These are phyloP conservation scores for Hanseniaspora opuntiae DNA, from an alignment of 805 yeast genomes.

Conservation along the genomic window DNA sequence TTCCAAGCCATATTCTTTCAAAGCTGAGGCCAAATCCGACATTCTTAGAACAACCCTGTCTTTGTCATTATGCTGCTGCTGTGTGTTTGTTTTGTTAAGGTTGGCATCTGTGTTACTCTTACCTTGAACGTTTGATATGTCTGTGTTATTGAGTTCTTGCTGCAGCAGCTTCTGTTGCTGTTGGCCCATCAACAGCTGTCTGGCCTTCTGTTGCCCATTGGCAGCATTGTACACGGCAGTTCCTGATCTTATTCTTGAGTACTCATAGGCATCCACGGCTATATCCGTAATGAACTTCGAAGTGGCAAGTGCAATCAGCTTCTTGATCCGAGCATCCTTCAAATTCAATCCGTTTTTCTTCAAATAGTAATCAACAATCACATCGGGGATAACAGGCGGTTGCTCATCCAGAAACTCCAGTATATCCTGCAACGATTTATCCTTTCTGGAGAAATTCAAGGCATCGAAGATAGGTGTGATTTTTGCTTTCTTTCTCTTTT, in stretches of 20 bases:
- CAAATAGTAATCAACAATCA: conserved; percentile 84
- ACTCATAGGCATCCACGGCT: conserved; percentile 93
- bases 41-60: conserved; percentile 79
- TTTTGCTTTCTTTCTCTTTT: conserved; percentile 20
- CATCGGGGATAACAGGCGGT: conserved; percentile 93
- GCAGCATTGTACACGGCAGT: conserved; percentile 74
- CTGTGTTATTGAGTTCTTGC: conserved; percentile 21
- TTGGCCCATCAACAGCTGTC: conserved; percentile 60
- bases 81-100: conserved; percentile 18
- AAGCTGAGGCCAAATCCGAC: conserved; percentile 84
- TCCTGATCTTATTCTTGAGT: conserved; percentile 79
- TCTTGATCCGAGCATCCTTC: conserved; percentile 60
- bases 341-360: conserved; percentile 76
- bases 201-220: conserved; percentile 74
- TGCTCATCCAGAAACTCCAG: conserved; percentile 82
- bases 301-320: conserved; percentile 84
- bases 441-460: conserved; percentile 62
- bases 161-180: conserved; percentile 31
- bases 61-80: conserved; percentile 33
- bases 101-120: conserved; percentile 14
- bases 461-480: conserved; percentile 32
- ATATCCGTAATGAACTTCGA: conserved; percentile 89
- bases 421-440: conserved; percentile 71
- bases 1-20: conserved; percentile 84
- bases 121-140: background rate